Conservation (phyloP, 176 grass and related monocot species). For the Pontederia paniculata region DNA sequence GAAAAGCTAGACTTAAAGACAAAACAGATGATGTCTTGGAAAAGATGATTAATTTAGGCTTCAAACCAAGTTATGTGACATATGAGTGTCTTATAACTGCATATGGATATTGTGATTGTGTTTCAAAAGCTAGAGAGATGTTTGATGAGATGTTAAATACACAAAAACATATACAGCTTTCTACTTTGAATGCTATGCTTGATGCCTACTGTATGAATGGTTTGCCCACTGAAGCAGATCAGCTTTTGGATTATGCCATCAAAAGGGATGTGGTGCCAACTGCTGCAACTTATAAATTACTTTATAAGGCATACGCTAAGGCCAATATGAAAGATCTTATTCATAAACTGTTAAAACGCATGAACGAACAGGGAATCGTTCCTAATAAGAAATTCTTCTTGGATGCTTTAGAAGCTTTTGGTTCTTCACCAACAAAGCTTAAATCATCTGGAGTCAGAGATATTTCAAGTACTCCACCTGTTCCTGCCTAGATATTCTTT, state of each 20-base stretch:
- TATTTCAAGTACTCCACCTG: slow-evolving; percentile 21
- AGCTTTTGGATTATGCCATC: slow-evolving; percentile 44
- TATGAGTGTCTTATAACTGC: slow-evolving; percentile 72
- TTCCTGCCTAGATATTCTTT: slow-evolving; percentile 7
- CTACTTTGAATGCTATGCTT: slow-evolving; percentile 70
- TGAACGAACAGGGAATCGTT: slow-evolving; percentile 70
- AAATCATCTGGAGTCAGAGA: slow-evolving; percentile 21
- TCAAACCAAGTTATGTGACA: slow-evolving; percentile 72
- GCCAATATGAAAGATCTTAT: slow-evolving; percentile 54
- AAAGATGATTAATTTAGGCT: slow-evolving; percentile 74
- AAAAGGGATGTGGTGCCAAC: slow-evolving; percentile 37
- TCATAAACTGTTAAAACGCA: slow-evolving; percentile 59
- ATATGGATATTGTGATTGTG: slow-evolving; percentile 58
- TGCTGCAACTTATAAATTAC: slow-evolving; percentile 82
- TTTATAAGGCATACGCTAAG: slow-evolving; percentile 78
- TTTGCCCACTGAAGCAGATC: slow-evolving; percentile 65
- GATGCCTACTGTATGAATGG: slow-evolving; percentile 82
- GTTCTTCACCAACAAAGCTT: slow-evolving; percentile 21
- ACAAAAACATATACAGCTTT: slow-evolving; percentile 42
- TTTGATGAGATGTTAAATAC: slow-evolving; percentile 58
- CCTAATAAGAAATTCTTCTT: slow-evolving; percentile 90
- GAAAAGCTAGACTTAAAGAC: slow-evolving; percentile 74
- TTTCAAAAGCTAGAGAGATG: slow-evolving; percentile 51
- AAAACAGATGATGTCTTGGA: slow-evolving; percentile 55
- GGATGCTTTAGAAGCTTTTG: slow-evolving; percentile 65